These are phyloP conservation scores for Prunus davidiana DNA, from an alignment of 306 rosid species.

Conservation along the genomic window DNA sequence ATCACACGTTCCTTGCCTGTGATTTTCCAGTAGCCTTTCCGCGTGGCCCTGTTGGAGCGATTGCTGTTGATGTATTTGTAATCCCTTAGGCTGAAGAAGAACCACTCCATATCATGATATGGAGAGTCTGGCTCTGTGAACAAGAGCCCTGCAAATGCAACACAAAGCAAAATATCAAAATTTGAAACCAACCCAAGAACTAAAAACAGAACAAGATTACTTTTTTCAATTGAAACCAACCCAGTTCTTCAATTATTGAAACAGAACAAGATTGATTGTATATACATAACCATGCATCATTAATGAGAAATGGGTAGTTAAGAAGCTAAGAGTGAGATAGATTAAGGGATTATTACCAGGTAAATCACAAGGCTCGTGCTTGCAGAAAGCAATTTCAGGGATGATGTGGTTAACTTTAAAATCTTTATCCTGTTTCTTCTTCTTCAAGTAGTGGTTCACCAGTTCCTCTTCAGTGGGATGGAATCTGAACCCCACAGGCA, in stretches of 20 bases:
- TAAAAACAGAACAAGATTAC: neutral
- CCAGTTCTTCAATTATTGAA: neutral
- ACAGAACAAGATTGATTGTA: neutral
- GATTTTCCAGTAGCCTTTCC: slow-evolving; percentile 50
- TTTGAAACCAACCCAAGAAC: neutral
- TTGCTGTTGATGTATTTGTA: slow-evolving; percentile 34
- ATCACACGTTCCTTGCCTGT: slow-evolving; percentile 43
- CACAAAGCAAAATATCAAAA: neutral
- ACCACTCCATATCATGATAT: slow-evolving; percentile 41
- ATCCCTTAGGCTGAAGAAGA: slow-evolving; percentile 37
- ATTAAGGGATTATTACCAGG: slow-evolving; percentile 28
- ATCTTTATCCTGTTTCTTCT: slow-evolving; percentile 28
- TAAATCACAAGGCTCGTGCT: slow-evolving; percentile 51
- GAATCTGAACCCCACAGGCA: slow-evolving; percentile 56
- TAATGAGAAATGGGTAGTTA: neutral
- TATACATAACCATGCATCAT: neutral
- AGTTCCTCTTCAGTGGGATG: slow-evolving; percentile 69
- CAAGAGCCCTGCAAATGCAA: slow-evolving; percentile 16
- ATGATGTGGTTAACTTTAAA: slow-evolving; percentile 16
- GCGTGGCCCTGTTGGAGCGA: slow-evolving; percentile 39
- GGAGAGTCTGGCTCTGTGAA: slow-evolving; percentile 8
- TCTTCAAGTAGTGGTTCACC: slow-evolving; percentile 33
- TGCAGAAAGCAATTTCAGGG: slow-evolving; percentile 42
- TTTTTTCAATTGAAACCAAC: neutral
- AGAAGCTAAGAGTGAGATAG: neutral